phyloP scores from a whole-genome alignment of 2,329 filamentous ascomycete species.

The Alternaria sp. region DNA sequence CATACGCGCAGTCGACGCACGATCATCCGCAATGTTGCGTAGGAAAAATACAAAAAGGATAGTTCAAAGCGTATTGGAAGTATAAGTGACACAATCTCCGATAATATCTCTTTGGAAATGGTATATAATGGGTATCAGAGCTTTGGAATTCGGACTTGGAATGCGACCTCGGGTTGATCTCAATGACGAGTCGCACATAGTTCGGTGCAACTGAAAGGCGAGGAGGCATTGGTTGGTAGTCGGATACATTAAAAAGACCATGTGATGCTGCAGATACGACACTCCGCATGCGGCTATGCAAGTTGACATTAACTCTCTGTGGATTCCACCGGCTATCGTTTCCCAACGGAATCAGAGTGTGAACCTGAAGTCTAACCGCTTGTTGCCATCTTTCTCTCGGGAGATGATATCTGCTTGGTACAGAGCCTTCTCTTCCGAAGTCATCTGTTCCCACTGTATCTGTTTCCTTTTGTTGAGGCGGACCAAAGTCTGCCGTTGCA shows the following conservation, averaged over 20 bases:
- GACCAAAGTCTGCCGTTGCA: slow-evolving; percentile 54
- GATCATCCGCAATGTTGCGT: neutral
- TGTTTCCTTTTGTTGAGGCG: slow-evolving; percentile 48
- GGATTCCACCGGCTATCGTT: neutral
- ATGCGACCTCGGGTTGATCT: neutral
- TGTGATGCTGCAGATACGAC: neutral
- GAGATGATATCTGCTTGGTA: slow-evolving; percentile 54
- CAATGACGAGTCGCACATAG: neutral
- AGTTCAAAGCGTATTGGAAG: neutral
- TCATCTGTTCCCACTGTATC: slow-evolving; percentile 57
- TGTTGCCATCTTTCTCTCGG: slow-evolving; percentile 45
- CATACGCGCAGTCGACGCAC: neutral
- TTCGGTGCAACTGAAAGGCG: neutral
- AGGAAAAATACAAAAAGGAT: neutral
- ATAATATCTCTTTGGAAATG: neutral
- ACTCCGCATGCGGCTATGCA: neutral
- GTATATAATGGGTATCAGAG: neutral
- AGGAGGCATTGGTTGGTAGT: neutral
- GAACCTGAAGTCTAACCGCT: slow-evolving; percentile 50
- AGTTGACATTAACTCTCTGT: neutral
- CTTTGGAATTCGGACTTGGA: neutral
- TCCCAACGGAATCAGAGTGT: slow-evolving; percentile 18
- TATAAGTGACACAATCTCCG: neutral
- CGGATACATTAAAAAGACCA: neutral
- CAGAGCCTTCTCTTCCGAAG: slow-evolving; percentile 53